Conservation (phyloP, 345 rosid genomes). For the Salix viminalis region DNA sequence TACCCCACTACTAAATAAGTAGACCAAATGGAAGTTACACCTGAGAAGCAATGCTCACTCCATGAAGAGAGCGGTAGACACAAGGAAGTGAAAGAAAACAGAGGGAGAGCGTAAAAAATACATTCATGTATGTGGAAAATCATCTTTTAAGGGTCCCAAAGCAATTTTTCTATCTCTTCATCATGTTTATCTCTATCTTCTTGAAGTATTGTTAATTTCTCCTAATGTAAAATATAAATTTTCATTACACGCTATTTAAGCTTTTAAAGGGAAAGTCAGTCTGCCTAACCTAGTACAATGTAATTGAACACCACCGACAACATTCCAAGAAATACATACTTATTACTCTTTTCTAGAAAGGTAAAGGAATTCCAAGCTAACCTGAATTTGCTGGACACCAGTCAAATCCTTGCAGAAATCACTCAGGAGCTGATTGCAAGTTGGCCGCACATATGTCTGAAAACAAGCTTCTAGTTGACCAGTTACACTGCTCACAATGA, state of each 20-base stretch:
- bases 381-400: slow-evolving; percentile 51
- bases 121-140: background rate
- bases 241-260: background rate
- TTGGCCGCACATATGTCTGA: slow-evolving; percentile 49
- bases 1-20: too few relatives aligned
- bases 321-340: background rate
- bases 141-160: background rate
- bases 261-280: background rate
- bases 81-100: background rate
- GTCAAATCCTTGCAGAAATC: slow-evolving; percentile 51
- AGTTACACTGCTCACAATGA: slow-evolving; percentile 42
- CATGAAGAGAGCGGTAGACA: background rate
- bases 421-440: slow-evolving; percentile 38
- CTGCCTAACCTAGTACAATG: background rate
- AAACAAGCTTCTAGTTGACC: slow-evolving; percentile 45
- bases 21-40: too few relatives aligned
- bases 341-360: background rate
- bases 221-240: background rate
- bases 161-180: background rate
- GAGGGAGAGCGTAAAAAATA: background rate
- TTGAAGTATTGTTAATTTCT: background rate
- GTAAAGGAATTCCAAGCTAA: slow-evolving; percentile 5
- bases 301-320: background rate
- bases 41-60: background rate
- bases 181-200: background rate